These are phyloP conservation scores for Acacia concinna DNA, from an alignment of 331 rosid species.

Conservation along the genomic window DNA sequence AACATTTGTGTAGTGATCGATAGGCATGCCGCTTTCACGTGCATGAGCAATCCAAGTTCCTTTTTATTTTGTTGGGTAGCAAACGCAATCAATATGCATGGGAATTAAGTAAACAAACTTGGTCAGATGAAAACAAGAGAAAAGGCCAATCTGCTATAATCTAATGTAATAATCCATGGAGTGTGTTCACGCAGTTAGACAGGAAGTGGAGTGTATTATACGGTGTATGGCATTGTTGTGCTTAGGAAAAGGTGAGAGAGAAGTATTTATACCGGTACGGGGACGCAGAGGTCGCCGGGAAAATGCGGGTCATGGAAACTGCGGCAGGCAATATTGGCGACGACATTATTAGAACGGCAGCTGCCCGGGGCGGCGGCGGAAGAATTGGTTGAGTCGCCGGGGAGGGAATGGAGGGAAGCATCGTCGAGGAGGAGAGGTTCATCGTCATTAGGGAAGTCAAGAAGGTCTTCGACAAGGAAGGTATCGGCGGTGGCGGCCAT, in stretches of 20 bases:
- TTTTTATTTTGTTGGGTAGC: neutral
- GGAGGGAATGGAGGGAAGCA: conserved; percentile 25
- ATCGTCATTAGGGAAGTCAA: conserved; percentile 64
- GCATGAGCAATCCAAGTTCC: neutral
- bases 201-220: too few species aligned
- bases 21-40: neutral
- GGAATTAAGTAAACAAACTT: neutral
- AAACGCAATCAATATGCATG: neutral
- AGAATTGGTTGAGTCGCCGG: conserved; percentile 51
- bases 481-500: conserved; percentile 21
- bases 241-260: too few species aligned
- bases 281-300: conserved; percentile 66
- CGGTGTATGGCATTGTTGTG: too few species aligned
- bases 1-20: too few species aligned
- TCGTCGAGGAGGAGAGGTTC: conserved; percentile 39
- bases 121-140: neutral
- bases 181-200: too few species aligned
- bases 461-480: conserved; percentile 78
- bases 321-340: conserved; percentile 6
- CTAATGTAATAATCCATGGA: neutral
- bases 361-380: conserved; percentile 51
- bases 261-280: conserved; percentile 65
- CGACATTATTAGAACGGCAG: conserved; percentile 26
- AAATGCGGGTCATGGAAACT: conserved; percentile 35
- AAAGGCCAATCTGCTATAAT: neutral